These are phyloP conservation scores for Fusarium gaditjirri DNA, from an alignment of 2,329 filamentous ascomycete genomes.

Conservation along the genomic window DNA sequence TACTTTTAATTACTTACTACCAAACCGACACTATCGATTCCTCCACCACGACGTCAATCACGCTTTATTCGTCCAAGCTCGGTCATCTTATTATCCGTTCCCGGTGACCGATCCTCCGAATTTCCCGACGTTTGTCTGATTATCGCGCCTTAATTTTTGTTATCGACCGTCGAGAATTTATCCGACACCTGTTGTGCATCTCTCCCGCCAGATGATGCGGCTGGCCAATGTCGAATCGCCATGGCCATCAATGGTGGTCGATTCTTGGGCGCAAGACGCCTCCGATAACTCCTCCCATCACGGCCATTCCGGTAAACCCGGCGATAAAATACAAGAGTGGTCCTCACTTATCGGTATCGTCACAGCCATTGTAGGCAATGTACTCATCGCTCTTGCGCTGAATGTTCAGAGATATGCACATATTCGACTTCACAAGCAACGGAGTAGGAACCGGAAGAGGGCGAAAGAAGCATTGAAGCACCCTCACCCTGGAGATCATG, in stretches of 20 bases:
- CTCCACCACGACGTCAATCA: constrained; percentile 22
- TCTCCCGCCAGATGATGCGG: constrained; percentile 42
- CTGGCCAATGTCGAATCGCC: constrained; percentile 39
- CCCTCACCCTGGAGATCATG: constrained; percentile 47
- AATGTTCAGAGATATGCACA: constrained; percentile 98
- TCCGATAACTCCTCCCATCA: constrained; percentile 29
- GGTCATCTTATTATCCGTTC: constrained; percentile 20
- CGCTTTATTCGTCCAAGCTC: constrained; percentile 26
- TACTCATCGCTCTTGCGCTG: constrained; percentile 93
- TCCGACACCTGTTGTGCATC: constrained; percentile 27
- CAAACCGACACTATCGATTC: constrained; percentile 29
- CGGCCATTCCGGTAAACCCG: constrained; percentile 48
- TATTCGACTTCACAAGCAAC: constrained; percentile 80
- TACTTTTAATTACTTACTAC: constrained; percentile 10
- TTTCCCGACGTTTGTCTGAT: constrained; percentile 3
- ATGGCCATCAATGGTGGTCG: constrained; percentile 36
- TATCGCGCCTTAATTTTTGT: constrained; percentile 6
- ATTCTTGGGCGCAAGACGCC: constrained; percentile 28
- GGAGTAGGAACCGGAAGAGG: constrained; percentile 65
- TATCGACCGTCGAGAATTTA: constrained; percentile 23
- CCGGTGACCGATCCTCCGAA: constrained; percentile 16
- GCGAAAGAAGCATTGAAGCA: constrained; percentile 65
- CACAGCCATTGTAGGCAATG: constrained; percentile 90
- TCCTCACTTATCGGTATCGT: constrained; percentile 94
- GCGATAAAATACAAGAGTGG: constrained; percentile 74